Conservation (phyloP, 1,284 basidiomycete genomes). For the Vanrija humicola region DNA sequence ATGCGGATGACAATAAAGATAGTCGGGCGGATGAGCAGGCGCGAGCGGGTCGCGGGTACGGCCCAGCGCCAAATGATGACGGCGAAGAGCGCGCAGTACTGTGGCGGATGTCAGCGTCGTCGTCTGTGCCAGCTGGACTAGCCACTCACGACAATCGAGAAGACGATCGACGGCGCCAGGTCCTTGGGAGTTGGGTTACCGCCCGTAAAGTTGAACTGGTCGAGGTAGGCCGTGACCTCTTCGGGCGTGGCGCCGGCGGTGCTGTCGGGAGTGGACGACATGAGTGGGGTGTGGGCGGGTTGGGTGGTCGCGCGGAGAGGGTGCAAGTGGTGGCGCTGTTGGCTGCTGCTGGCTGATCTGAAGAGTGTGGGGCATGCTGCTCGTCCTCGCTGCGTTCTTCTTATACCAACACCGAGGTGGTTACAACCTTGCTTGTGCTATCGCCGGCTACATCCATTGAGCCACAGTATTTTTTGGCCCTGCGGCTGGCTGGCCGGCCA, state of each 20-base stretch:
- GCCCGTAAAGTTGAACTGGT: slow-evolving; percentile 31
- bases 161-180: slow-evolving; percentile 36
- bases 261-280: background rate
- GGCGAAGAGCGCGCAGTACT: slow-evolving; percentile 25
- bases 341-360: background rate
- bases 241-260: background rate
- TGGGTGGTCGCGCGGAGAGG: background rate
- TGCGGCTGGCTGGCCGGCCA: too few relatives aligned
- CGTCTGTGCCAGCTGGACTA: background rate
- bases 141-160: slow-evolving; percentile 27
- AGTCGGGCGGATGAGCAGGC: slow-evolving; percentile 27
- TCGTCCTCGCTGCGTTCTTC: too few relatives aligned
- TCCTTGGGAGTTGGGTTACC: slow-evolving; percentile 27
- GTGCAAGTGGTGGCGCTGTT: too few relatives aligned
- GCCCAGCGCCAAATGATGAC: slow-evolving; percentile 22
- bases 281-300: background rate
- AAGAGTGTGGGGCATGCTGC: background rate
- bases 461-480: too few relatives aligned
- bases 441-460: too few relatives aligned
- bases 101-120: background rate
- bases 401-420: too few relatives aligned
- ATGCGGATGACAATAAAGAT: slow-evolving; percentile 27
- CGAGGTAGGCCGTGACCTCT: slow-evolving; percentile 1
- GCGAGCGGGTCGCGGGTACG: slow-evolving; percentile 11
- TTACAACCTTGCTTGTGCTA: too few relatives aligned